Evolutionary conservation across 108 stramenopile species (phyloP).

Genomic region (Nitzschia palea): DNA sequence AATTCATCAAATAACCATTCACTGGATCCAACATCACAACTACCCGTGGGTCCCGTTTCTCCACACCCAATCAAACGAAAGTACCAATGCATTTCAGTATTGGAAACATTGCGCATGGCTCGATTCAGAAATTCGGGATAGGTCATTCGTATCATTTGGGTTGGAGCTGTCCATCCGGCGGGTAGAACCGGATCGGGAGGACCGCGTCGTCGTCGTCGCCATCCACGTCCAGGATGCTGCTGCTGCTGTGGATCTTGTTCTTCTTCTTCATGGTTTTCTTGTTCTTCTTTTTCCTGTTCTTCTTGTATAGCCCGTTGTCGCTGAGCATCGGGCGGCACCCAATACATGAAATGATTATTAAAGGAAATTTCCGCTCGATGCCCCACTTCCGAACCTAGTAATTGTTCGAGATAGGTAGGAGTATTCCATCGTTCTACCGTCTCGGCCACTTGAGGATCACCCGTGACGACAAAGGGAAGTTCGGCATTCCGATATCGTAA

Average conservation of each 20-base stretch:
- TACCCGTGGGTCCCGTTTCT: constrained; percentile 45
- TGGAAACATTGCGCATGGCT: constrained; percentile 55
- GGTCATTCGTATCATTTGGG: constrained; percentile 75
- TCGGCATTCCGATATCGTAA: constrained; percentile 84
- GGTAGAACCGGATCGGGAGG: background rate
- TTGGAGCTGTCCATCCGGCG: constrained; percentile 72
- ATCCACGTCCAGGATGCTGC: background rate
- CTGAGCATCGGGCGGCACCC: constrained; percentile 29
- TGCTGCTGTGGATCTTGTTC: too few relatives aligned
- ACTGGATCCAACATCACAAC: constrained; percentile 64
- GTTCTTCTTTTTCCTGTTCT: background rate
- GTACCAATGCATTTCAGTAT: constrained; percentile 83
- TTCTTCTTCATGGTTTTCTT: constrained; percentile 29
- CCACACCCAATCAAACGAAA: constrained; percentile 90
- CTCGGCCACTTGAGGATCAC: constrained; percentile 84
- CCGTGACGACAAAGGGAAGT: constrained; percentile 94
- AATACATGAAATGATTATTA: constrained; percentile 98
- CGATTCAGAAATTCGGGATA: constrained; percentile 84
- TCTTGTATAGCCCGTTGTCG: too few relatives aligned
- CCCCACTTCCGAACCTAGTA: constrained; percentile 56
- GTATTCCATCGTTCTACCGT: constrained; percentile 88
- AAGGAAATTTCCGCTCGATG: constrained; percentile 77
- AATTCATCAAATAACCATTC: constrained; percentile 91
- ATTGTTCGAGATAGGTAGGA: constrained; percentile 68
- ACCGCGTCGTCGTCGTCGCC: background rate